Evolutionary conservation across 2,329 filamentous ascomycete species (phyloP), one percentile per base, ranked within the genome.

Genomic region (Zasmidium cellare): DNA sequence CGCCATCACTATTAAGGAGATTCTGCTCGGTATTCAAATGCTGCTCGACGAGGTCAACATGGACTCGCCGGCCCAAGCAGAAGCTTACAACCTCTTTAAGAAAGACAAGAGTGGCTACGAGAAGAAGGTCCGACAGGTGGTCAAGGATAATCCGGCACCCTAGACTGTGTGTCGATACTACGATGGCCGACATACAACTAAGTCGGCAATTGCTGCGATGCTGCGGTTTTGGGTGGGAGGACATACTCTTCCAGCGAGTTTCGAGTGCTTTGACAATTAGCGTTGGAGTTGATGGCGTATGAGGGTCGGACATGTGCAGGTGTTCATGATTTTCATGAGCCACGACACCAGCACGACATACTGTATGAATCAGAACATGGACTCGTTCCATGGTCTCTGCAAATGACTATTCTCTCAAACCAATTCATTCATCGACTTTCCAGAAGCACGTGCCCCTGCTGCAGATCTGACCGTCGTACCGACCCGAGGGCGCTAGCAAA

Each of bases 1-100:
- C 1, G 93, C 94, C 6, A 99, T 99, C 71, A 99, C 94, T 0
- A 91, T 99, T 74, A 97, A 97, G 78, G 92, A 97, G 77, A 97
- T 99, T 63, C 84, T 97, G 5, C 83, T 97, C 1, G 94, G 94
- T 50, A 96, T 99, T 57, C 94, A 99, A 76, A 93, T 96, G 69
- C 84, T 99, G 1, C 86, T 99, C 44, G 89, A 99, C 74, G 93
- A 97, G 69, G 94, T 96, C 16, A 99, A 99, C 72, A 94, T 93
- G 2, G 94, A 99, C 51, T 96, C 92, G 1, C 94, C 94, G 0
- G 94, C 94, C 0, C 94, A 99, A 76, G 93, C 94, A 2, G 94
- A 99, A 67, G 96, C 94, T 0, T 99, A 97, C 79, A 96, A 96
- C 69, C 81, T 99, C 11, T 97, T 91, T 75, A 97, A 96, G 82